A percentile compares a stretch with the other conserved stretches of the same genome.
Evolutionary conservation across 305 asterid genomes (phyloP).

Genomic region (Stenogyne calaminthoides): DNA sequence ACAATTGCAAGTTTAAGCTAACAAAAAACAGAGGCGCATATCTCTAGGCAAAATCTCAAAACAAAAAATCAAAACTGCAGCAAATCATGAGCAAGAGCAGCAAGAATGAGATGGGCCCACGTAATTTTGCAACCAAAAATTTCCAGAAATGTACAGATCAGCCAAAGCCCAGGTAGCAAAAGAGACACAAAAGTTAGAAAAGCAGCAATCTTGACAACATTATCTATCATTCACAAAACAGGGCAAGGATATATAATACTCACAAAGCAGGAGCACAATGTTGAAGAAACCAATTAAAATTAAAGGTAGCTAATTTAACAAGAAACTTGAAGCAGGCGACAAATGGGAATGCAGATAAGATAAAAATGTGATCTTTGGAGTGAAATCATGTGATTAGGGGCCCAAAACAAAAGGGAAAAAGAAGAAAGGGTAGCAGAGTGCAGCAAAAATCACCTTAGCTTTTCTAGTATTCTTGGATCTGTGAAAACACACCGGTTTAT

Average conservation of each 20-base stretch:
- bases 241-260: constrained; percentile 1
- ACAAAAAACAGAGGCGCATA: constrained; percentile 1
- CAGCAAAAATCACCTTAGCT: constrained; percentile 36
- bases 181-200: constrained; percentile 13
- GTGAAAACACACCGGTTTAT: constrained; percentile 40
- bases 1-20: not conserved
- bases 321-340: constrained; percentile 24
- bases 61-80: constrained; percentile 9
- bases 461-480: constrained; percentile 41
- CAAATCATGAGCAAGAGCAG: constrained; percentile 23
- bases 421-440: constrained; percentile 12
- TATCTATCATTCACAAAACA: constrained; percentile 20
- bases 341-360: constrained; percentile 34
- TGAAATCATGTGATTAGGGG: constrained; percentile 21
- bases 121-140: constrained; percentile 22
- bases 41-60: not conserved
- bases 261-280: not conserved
- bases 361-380: constrained; percentile 33
- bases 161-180: constrained; percentile 36
- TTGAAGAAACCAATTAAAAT: constrained; percentile 19
- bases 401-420: constrained; percentile 25
- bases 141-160: constrained; percentile 39
- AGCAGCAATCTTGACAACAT: constrained; percentile 25
- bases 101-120: constrained; percentile 39
- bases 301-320: constrained; percentile 14